Conservation (phyloP, 2,329 filamentous ascomycete species). For the Endocalyx cinctus region DNA sequence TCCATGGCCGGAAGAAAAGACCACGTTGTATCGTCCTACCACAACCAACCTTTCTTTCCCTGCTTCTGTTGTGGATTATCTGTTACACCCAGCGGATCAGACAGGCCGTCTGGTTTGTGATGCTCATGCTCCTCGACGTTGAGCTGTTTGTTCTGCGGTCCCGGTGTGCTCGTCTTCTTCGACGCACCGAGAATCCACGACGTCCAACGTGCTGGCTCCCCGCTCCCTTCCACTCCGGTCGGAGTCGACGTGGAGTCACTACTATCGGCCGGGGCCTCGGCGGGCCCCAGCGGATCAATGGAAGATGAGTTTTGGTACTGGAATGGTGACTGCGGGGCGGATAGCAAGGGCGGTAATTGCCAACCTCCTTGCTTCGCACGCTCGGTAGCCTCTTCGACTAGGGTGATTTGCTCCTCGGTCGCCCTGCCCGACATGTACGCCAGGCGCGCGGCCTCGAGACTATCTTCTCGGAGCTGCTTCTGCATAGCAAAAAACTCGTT, state of each 20-base stretch:
- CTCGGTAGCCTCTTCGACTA: constrained; percentile 54
- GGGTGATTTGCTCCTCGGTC: constrained; percentile 48
- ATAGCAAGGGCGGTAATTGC: constrained; percentile 48
- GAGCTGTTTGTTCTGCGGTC: constrained; percentile 32
- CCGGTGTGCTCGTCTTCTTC: constrained; percentile 22
- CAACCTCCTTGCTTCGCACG: constrained; percentile 40
- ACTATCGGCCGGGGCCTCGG: constrained; percentile 16
- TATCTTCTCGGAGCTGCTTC: constrained; percentile 48
- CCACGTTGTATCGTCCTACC: no score
- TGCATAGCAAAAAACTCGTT: constrained; percentile 54
- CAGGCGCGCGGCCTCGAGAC: constrained; percentile 52
- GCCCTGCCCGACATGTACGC: constrained; percentile 57
- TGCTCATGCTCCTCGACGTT: constrained; percentile 45
- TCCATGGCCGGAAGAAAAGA: no score
- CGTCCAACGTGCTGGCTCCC: constrained; percentile 21
- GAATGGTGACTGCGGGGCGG: constrained; percentile 34
- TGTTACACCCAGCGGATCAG: constrained; percentile 45
- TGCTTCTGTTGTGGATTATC: constrained; percentile 22
- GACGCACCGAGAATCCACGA: constrained; percentile 36
- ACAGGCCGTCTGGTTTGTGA: constrained; percentile 44
- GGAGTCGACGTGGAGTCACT: constrained; percentile 13
- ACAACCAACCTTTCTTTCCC: constrained; percentile 46
- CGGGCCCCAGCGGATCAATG: no score
- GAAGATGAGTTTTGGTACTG: no score
- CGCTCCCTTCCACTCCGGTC: constrained; percentile 11